These are phyloP conservation scores for Plectosphaerella plurivora DNA, from an alignment of 2,329 filamentous ascomycete species.

Conservation along the genomic window DNA sequence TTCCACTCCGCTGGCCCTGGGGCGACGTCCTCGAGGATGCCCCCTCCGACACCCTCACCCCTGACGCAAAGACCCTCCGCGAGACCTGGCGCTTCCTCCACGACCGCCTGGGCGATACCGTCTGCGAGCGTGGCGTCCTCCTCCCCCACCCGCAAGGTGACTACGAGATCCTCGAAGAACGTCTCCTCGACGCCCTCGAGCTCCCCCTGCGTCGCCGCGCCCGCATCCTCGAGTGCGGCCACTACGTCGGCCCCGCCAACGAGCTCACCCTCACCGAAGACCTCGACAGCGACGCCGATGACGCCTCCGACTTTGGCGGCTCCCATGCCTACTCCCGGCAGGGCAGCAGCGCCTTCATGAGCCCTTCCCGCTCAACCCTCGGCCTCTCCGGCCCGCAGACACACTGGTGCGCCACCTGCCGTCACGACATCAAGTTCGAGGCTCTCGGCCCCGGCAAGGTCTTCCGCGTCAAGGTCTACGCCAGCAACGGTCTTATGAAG, in stretches of 20 bases:
- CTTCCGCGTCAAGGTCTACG: conserved; percentile 84
- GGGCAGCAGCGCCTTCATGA: conserved; percentile 1
- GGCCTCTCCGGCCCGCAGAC: conserved; percentile 20
- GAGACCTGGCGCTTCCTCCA: conserved; percentile 64
- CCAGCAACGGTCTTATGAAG: conserved; percentile 90
- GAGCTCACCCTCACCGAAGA: conserved; percentile 37
- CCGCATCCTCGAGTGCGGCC: conserved; percentile 69
- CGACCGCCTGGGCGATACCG: conserved; percentile 67
- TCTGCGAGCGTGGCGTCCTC: conserved; percentile 68
- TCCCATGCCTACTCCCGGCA: conserved; percentile 16
- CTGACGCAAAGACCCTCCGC: conserved; percentile 45
- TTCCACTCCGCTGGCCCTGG: conserved; percentile 67
- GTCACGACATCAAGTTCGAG: conserved; percentile 50
- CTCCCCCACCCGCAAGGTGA: conserved; percentile 76
- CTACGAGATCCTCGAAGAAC: conserved; percentile 55
- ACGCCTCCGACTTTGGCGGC: conserved; percentile 26
- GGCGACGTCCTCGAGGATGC: conserved; percentile 44
- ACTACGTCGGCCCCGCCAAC: conserved; percentile 64
- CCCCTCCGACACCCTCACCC: conserved; percentile 33
- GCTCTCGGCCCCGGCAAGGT: conserved; percentile 49
- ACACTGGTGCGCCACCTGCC: conserved; percentile 55
- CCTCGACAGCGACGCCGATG: conserved; percentile 41
- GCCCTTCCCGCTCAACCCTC: conserved; percentile 1
- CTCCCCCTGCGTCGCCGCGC: conserved; percentile 60
- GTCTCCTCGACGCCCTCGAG: conserved; percentile 58